Base-by-base conservation (phyloP, 352 stramenopile genomes). In the Pythium volutum region DNA sequence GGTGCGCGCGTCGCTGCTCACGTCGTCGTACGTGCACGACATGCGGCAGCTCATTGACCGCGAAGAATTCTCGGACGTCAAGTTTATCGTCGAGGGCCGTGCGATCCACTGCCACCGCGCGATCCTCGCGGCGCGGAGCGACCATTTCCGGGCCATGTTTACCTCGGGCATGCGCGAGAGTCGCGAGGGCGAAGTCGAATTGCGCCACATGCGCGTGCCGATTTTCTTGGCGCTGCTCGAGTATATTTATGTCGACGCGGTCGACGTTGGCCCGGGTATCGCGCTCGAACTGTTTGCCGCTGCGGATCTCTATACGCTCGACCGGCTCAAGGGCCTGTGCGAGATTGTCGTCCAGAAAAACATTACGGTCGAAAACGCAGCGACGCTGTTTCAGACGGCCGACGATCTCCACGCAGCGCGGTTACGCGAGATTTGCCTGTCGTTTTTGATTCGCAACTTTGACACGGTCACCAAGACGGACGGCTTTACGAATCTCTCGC, bases 231-330 rank as follows among this genome's bases (percentile, higher is more conserved):
- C 96, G 39, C 77, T 99, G 57, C 71, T 99, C 61, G 91, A 98
- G 74, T 99, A 98, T 85, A 88, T 99, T 67, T 99, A 99, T 73
- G 96, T 96, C 16, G 96, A 99, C 69, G 83, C 84, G n/a, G 91
- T 98, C 33, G 89, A 96, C 66, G 87, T 98, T 33, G 74, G 70
- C 14, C 70, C 95, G 12, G 91, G 98, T 59, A 90, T 98, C 76
- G 95, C 94, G 27, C 82, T 98, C 25, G 93, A 98, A 64, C 71
- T 99, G 8, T 98, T 97, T 66, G 96, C 95, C 15, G 88, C 91
- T 0, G 89, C 93, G 1, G 95, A 98, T 71, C 69, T 98, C 60
- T 99, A 99, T 69, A 96, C 93, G 46, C 74, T 99, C 39, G 93
- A 98, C 59, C 87, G 93, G 0, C 76, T 99, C 52, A 96, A 98